Evolutionary conservation across 1,284 basidiomycete species (phyloP).

Genomic region (Hemileia vastatrix): DNA sequence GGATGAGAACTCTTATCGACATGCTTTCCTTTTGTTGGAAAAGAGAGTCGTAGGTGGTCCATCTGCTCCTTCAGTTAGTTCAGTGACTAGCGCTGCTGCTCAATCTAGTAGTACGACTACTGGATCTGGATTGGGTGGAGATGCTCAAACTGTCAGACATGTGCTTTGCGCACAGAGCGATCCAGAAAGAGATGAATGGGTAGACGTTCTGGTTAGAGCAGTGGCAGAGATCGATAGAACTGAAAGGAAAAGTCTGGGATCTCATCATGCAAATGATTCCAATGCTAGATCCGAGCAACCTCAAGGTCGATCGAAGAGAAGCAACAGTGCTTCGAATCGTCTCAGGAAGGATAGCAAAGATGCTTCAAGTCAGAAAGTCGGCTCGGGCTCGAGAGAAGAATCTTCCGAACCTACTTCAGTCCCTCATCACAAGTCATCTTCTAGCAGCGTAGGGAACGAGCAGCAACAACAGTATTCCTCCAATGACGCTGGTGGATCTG

Average conservation of each 20-base stretch:
- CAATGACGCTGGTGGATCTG: neutral
- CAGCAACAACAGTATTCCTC: neutral
- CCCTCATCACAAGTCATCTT: neutral
- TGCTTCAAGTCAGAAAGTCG: neutral
- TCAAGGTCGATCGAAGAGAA: neutral
- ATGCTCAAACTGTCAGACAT: slow-evolving; percentile 33
- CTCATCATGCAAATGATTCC: neutral
- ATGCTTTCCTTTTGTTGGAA: slow-evolving; percentile 39
- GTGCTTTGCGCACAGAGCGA: slow-evolving; percentile 39
- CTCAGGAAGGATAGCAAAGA: neutral
- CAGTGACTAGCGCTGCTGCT: slow-evolving; percentile 5
- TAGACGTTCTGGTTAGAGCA: slow-evolving; percentile 35
- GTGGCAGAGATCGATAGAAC: no score
- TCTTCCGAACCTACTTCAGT: neutral
- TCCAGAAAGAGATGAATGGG: slow-evolving; percentile 38
- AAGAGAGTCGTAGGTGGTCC: slow-evolving; percentile 16
- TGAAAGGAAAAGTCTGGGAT: neutral
- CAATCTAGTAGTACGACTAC: neutral
- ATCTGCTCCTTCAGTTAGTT: neutral
- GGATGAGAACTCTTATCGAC: slow-evolving; percentile 39
- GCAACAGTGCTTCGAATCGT: neutral
- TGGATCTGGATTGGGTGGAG: no score
- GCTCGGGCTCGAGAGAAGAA: neutral
- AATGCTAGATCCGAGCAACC: neutral
- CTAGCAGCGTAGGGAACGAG: neutral